Evolutionary conservation across 2,329 filamentous ascomycete species (phyloP).

Genomic region (Fusarium clavum): DNA sequence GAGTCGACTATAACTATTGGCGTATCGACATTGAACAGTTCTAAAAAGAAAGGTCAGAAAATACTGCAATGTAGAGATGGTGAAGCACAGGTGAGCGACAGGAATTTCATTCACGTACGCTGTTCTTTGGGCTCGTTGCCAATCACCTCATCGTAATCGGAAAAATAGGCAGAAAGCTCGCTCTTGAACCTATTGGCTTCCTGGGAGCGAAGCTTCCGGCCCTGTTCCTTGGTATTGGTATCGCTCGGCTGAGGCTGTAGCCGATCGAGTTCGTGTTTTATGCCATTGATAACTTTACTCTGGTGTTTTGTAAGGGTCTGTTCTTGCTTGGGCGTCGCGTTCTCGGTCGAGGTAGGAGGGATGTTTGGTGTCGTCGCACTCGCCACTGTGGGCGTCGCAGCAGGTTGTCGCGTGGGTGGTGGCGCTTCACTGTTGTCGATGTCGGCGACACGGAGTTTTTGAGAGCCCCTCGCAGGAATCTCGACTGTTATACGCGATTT

Average conservation of each 20-base stretch:
- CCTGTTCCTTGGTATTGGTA: constrained; percentile 66
- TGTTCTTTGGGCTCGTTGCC: constrained; percentile 83
- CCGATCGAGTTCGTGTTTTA: constrained; percentile 69
- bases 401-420: constrained; percentile 45
- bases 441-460: constrained; percentile 35
- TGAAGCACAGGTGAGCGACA: constrained; percentile 27
- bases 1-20: constrained; percentile 77
- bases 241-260: constrained; percentile 63
- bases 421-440: constrained; percentile 45
- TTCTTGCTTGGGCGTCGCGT: constrained; percentile 43
- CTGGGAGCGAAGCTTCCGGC: constrained; percentile 85
- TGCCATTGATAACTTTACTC: constrained; percentile 70
- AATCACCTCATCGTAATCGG: constrained; percentile 94
- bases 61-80: neutral
- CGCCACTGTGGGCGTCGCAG: constrained; percentile 39
- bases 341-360: constrained; percentile 29
- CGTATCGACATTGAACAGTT: constrained; percentile 78
- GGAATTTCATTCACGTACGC: constrained; percentile 65
- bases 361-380: constrained; percentile 31
- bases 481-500: constrained; percentile 65
- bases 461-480: constrained; percentile 55
- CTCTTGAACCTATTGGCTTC: constrained; percentile 90
- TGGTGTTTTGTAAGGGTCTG: constrained; percentile 61
- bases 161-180: constrained; percentile 89
- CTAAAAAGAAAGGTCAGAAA: constrained; percentile 57